Evolutionary conservation across 306 rosid genomes (phyloP).

Genomic region (Lathyrus oleraceus): DNA sequence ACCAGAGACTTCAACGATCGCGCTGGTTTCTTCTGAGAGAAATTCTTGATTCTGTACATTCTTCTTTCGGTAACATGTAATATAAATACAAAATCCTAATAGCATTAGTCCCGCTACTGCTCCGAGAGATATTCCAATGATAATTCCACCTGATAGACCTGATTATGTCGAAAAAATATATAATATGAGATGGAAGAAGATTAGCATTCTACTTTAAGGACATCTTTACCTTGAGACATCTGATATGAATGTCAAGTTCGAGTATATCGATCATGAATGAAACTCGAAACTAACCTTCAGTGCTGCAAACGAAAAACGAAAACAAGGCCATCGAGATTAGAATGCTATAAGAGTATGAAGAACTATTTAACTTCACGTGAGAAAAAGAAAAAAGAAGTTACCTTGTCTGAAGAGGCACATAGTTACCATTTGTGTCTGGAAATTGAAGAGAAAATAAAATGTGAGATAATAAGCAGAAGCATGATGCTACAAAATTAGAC

Average conservation of each 20-base stretch:
- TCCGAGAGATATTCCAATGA: not conserved
- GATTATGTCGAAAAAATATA: not conserved
- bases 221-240: not conserved
- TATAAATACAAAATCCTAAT: not conserved
- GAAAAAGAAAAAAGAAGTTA: constrained; percentile 30
- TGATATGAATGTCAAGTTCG: not conserved
- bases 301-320: constrained; percentile 36
- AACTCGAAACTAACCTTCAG: constrained; percentile 47
- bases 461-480: constrained; percentile 11
- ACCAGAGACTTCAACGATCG: not conserved
- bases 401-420: constrained; percentile 48
- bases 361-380: constrained; percentile 6
- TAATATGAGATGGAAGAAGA: not conserved
- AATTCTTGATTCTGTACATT: constrained; percentile 32
- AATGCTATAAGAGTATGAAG: constrained; percentile 12
- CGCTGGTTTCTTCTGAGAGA: constrained; percentile 16
- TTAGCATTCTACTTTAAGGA: not conserved
- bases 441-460: constrained; percentile 33
- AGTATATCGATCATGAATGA: constrained; percentile 11
- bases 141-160: constrained; percentile 12
- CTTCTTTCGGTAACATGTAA: constrained; percentile 39
- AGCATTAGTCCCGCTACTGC: not conserved
- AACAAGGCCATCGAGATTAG: not conserved
- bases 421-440: constrained; percentile 54
- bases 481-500: constrained; percentile 8